phyloP scores from a whole-genome alignment of 225 moss, liverwort and hornwort genomes.

The Takakia lepidozioides region DNA sequence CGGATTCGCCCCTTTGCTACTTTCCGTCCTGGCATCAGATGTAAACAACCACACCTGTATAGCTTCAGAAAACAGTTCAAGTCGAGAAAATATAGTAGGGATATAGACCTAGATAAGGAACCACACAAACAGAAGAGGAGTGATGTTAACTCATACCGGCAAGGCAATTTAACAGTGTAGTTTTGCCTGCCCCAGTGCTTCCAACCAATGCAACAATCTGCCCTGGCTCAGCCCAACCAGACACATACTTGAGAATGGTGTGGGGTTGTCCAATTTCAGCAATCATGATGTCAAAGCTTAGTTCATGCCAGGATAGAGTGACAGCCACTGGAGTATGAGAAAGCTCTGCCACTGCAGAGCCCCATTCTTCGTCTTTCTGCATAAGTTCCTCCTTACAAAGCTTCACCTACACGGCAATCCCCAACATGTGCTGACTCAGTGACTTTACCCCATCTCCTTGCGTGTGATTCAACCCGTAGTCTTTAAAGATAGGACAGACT shows the following conservation, averaged over 20 bases:
- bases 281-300: conserved; percentile 67
- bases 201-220: conserved; percentile 79
- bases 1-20: conserved; percentile 47
- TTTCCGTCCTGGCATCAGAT: conserved; percentile 78
- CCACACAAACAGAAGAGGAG: no score
- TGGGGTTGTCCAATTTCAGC: conserved; percentile 41
- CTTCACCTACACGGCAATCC: conserved; percentile 20
- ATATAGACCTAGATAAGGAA: no score
- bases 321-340: conserved; percentile 49
- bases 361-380: conserved; percentile 38
- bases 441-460: no score
- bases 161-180: conserved; percentile 71
- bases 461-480: no score
- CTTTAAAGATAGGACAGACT: no score
- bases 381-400: conserved; percentile 29
- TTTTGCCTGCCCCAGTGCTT: conserved; percentile 58
- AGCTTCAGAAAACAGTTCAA: no score
- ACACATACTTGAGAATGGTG: conserved; percentile 56
- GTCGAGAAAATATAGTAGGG: no score
- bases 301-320: conserved; percentile 93
- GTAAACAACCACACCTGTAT: no score
- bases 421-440: no score
- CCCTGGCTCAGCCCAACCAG: conserved; percentile 91
- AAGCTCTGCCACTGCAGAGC: conserved; percentile 26
- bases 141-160: conserved; percentile 40